Percentiles rank a stretch among this genome's conserved stretches.
Evolutionary conservation across 2,329 filamentous ascomycete species (phyloP).

Genomic region (Chaetomiaceae sp.): DNA sequence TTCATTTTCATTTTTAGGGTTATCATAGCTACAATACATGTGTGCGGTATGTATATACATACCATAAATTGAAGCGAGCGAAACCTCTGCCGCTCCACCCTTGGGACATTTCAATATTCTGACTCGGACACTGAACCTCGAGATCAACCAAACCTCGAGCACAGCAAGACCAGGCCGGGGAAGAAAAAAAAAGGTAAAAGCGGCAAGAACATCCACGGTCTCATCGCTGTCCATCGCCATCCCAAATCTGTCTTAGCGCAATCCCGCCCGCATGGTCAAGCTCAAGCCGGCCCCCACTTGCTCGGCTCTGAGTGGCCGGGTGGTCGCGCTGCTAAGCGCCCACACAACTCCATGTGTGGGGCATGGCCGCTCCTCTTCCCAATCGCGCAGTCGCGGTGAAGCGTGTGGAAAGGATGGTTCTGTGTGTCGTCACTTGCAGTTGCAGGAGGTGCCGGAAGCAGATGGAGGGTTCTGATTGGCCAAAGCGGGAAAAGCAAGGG

Average conservation of each 20-base stretch:
- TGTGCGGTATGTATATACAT: no score
- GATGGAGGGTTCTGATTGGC: not conserved
- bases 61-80: no score
- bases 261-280: constrained; percentile 21
- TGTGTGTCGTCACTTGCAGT: constrained; percentile 11
- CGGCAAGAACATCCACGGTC: not conserved
- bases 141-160: no score
- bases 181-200: not conserved
- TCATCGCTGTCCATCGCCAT: no score
- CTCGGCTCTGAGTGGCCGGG: not conserved
- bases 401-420: not conserved
- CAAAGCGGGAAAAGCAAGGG: not conserved
- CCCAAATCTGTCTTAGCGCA: constrained; percentile 1
- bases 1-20: no score
- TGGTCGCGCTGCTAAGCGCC: constrained; percentile 12
- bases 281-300: constrained; percentile 3
- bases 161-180: no score
- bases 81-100: no score
- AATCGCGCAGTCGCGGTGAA: constrained; percentile 4
- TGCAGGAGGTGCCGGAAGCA: not conserved
- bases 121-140: no score
- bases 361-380: not conserved
- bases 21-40: no score
- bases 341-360: not conserved
- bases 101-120: no score